Evolutionary conservation across 208 protist genomes (phyloP), one percentile per base, ranked within the genome.

Genomic region (Zelonia costaricensis): DNA sequence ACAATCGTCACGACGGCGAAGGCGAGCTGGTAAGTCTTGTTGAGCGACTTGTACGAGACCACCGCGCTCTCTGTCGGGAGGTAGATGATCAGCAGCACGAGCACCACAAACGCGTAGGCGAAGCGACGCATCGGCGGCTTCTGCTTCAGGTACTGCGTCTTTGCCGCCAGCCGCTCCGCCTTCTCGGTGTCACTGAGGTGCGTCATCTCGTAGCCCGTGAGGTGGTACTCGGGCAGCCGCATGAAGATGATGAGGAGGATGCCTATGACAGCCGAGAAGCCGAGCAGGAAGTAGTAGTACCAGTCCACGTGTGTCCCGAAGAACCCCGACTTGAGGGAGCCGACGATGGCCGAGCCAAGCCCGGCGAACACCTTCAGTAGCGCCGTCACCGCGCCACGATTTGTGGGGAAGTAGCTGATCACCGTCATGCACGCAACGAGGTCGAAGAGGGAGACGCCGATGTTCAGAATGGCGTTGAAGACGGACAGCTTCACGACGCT

Each of bases 321-420:
- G 68, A 87, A 89, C n/a, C 69, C 85, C 15, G 76, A 53, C 35
- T 77, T 52, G 42, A 88, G 73, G 6, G 71, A 69, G 5, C 67
- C 85, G 18, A 87, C 25, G 55, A 92, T 76, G 16, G 81, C 80
- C 16, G 69, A 77, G 38, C 82, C 85, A 18, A 92, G 77, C 9
- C 85, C 85, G 46, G 73, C 78, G 54, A 87, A 52, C n/a, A 79
- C 84, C 65, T 92, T 92, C 44, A 86, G 69, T 20, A 92, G 42
- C 15, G 80, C 85, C 1, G 84, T 53, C 10, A 87, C 85, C 52
- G 59, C 62, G n/a, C 81, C 85, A 8, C 56, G 40, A 12, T 64
- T 36, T 12, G 71, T 77, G 9, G 85, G 85, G 60, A 92, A 92
- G 52, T 74, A 55, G 39, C 55, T 78, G n/a, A 89, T 45, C 58